Percentiles rank a stretch among this genome's conserved stretches.
These are phyloP conservation scores for Hansenula lynferdii DNA, from an alignment of 1,139 yeast genomes.

Conservation along the genomic window DNA sequence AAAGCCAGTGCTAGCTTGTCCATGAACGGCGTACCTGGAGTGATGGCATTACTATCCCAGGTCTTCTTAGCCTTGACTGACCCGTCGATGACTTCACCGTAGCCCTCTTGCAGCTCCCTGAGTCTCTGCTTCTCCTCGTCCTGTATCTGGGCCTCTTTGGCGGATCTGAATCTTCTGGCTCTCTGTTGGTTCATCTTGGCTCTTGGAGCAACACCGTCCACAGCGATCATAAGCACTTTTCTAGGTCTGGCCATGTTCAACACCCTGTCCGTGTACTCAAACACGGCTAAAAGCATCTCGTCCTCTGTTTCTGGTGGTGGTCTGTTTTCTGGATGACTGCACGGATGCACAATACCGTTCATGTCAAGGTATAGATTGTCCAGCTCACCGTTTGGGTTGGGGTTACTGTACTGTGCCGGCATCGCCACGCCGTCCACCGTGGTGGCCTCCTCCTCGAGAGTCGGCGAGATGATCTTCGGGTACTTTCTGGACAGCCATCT, in stretches of 20 bases:
- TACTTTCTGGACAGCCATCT: conserved; percentile 94
- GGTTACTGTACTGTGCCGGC: conserved; percentile 65
- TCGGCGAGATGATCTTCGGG: conserved; percentile 92
- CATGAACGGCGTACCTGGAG: conserved; percentile 99
- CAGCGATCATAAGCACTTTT: conserved; percentile 87
- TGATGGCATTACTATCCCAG: conserved; percentile 96
- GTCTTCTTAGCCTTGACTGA: conserved; percentile 40
- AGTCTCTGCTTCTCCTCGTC: conserved; percentile 55
- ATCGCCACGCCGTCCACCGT: conserved; percentile 51
- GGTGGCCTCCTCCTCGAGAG: conserved; percentile 65
- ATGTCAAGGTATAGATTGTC: conserved; percentile 89
- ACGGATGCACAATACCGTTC: conserved; percentile 98
- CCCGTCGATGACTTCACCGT: conserved; percentile 65
- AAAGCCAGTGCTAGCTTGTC: conserved; percentile 77
- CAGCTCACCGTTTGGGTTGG: conserved; percentile 94
- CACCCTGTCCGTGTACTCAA: conserved; percentile 85
- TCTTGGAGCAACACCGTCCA: conserved; percentile 98
- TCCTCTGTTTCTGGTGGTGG: conserved; percentile 95
- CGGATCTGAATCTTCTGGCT: conserved; percentile 92
- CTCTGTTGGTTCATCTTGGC: conserved; percentile 99
- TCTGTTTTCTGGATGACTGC: conserved; percentile 93
- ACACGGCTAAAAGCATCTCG: conserved; percentile 89
- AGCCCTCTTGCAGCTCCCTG: conserved; percentile 40
- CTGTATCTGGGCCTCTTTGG: conserved; percentile 78
- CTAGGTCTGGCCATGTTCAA: conserved; percentile 93